These are phyloP conservation scores for Cubamyces sp. DNA, from an alignment of 768 basidiomycete genomes.

Conservation along the genomic window DNA sequence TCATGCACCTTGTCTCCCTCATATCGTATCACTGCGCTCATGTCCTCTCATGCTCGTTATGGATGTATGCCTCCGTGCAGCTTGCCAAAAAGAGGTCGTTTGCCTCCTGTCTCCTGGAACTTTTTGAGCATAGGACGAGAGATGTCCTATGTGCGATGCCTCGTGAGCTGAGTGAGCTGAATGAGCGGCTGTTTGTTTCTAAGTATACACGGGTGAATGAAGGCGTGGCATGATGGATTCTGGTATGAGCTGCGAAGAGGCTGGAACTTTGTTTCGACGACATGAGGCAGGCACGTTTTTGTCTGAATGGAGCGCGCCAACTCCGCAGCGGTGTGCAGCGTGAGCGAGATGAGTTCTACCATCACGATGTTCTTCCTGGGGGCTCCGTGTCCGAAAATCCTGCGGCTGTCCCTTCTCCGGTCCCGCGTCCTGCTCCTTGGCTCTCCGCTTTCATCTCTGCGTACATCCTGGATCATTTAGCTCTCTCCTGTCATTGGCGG, in stretches of 20 bases:
- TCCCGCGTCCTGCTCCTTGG: not conserved
- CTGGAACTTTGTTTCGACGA: slow-evolving; percentile 1
- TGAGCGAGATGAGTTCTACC: slow-evolving; percentile 2
- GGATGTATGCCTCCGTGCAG: slow-evolving; percentile 37
- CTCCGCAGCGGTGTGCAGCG: slow-evolving; percentile 5
- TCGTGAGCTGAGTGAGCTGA: no score
- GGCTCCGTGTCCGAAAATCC: slow-evolving; percentile 2
- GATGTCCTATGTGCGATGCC: no score
- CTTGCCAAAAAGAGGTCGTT: slow-evolving; percentile 25
- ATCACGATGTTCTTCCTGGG: slow-evolving; percentile 10
- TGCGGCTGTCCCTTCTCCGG: not conserved
- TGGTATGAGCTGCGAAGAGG: not conserved
- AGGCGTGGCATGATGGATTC: not conserved
- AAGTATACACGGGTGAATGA: not conserved
- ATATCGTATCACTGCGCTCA: slow-evolving; percentile 28
- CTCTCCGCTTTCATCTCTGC: not conserved
- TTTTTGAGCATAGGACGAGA: no score
- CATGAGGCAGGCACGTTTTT: slow-evolving; percentile 21
- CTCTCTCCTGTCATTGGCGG: not conserved
- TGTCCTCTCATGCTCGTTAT: slow-evolving; percentile 35
- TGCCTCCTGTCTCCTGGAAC: slow-evolving; percentile 8
- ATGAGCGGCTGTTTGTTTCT: not conserved
- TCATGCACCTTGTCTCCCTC: slow-evolving; percentile 36
- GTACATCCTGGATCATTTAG: not conserved
- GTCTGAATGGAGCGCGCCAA: slow-evolving; percentile 3